Evolutionary conservation across 1,284 basidiomycete species (phyloP), one percentile per base, ranked within the genome.

Genomic region (Ceratobasidium sp.): DNA sequence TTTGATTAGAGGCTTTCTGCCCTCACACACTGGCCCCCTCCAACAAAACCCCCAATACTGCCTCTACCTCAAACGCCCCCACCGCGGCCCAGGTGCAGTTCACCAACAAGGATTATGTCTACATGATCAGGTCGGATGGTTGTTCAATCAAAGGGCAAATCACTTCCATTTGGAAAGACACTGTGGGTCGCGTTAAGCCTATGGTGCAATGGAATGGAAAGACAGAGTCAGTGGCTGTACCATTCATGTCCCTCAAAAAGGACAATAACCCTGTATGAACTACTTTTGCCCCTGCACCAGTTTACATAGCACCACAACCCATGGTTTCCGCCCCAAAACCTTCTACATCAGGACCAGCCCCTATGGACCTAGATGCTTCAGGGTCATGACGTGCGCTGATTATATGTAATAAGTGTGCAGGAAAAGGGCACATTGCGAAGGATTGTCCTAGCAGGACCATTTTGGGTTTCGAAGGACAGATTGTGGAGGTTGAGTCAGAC

Each of bases 381-480:
- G 39, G 39, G 31, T 4, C 19, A 37, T 6, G 53, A 27, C 37
- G 11, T 13, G 1, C 9, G 14, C 5, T 1, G 6, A 11, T 34
- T 2, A 43, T 5, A 2, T 62, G 59, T 14, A 3, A 14, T 22
- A 34, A 37, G 9, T 62, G 59, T 24, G 16, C 11, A 5, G 59
- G 59, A 6, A 46, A 19, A 62, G 59, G 59, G 41, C 59, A 46
- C 27, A 14, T 46, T 3, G 41, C 59, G 2, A 34, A 37, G 14
- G 43, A 62, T 4, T 62, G 59, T 16, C 59, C 59, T 31, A 6
- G 37, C n/a, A 58, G 27, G 11, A 31, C n/a, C n/a, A 37, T 58
- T 4, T 58, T 31, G 0, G 54, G 54, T 4, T 37, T 7, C 19
- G 54, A 34, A 16, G 54, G 31, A 0, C 6, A 37, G 16, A 7